Evolutionary conservation across 75 land plant species (phyloP), one percentile per base, ranked within the genome.

Genomic region (Selaginella tamariscina): DNA sequence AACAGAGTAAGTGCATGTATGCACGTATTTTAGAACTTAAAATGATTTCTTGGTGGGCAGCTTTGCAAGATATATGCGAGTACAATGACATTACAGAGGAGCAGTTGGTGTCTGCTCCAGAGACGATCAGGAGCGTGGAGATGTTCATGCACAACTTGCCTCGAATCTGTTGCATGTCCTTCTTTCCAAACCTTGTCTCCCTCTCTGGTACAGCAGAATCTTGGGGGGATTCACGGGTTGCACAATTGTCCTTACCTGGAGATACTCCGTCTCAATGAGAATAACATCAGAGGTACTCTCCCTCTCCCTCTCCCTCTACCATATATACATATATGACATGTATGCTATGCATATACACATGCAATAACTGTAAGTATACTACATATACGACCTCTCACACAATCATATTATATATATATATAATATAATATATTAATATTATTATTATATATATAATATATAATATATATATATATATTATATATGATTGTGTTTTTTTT

Each of bases 51-150:
- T 39, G 5, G 18, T n/a, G 8, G n/a, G 8, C 79, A 77, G 79
- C 75, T 29, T 74, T 77, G 27, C 79, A 77, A 60, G 79, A 77
- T 32, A 77, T 77, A 9, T 77, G 79, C 31, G 79, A 77, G 29
- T 77, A 77, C 55, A 77, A 77, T 72, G 79, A 77, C 70, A 72
- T 77, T 60, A 72, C 64, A 32, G 79, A 77, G 54, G 75, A 72
- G 24, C 79, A 77, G 54, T 65, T 77, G 71, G 70, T 77, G 31
- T 72, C 77, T 29, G 64, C 73, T 33, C 79, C 79, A 8, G 79
- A 77, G 54, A 77, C 57, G 23, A 77, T 77, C 54, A 68, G 31
- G n/a, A 67, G 70, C 5, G 55, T 77, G 32, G 79, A 77, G 54
- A 77, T 77, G 79, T 77, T 77, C 55, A 68, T 77, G 64, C 74